Evolutionary conservation across 257 asterid species (phyloP).

Genomic region (Solanum bulbocastanum): DNA sequence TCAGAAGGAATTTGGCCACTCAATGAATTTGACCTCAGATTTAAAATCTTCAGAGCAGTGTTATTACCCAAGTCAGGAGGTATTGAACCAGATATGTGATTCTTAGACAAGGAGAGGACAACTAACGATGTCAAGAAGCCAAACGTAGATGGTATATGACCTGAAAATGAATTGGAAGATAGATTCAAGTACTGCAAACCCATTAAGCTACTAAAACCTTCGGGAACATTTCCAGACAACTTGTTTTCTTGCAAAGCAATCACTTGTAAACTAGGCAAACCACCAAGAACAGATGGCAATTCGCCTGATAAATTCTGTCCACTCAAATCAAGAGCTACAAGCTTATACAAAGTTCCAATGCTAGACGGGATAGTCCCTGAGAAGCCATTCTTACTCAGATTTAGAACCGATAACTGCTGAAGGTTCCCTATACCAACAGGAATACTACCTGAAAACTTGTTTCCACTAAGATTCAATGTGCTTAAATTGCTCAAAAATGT

Average conservation of each 20-base stretch:
- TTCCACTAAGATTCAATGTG: conserved; percentile 43
- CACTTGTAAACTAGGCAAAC: conserved; percentile 64
- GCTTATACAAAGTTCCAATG: conserved; percentile 48
- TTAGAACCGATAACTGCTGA: conserved; percentile 38
- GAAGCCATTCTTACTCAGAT: conserved; percentile 47
- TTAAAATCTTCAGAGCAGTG: conserved; percentile 37
- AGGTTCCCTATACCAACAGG: conserved; percentile 32
- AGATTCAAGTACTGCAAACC: conserved; percentile 51
- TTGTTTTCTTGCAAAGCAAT: conserved; percentile 58
- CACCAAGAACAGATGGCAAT: conserved; percentile 42
- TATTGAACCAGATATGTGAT: conserved; percentile 41
- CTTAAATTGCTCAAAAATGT: conserved; percentile 42
- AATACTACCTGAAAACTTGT: conserved; percentile 40
- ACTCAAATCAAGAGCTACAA: conserved; percentile 51
- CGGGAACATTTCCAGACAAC: conserved; percentile 49
- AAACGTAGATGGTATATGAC: conserved; percentile 48
- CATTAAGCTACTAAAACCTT: conserved; percentile 58
- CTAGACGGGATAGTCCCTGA: conserved; percentile 39
- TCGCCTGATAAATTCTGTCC: conserved; percentile 47
- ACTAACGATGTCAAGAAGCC: conserved; percentile 54
- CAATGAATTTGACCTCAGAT: conserved; percentile 41
- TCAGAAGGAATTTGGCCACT: conserved; percentile 42
- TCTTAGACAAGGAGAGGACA: conserved; percentile 45
- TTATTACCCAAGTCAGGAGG: conserved; percentile 65
- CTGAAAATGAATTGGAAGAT: conserved; percentile 53